phyloP scores from a whole-genome alignment of 176 grass and related monocot species.

The Miscanthus lutarioriparius region DNA sequence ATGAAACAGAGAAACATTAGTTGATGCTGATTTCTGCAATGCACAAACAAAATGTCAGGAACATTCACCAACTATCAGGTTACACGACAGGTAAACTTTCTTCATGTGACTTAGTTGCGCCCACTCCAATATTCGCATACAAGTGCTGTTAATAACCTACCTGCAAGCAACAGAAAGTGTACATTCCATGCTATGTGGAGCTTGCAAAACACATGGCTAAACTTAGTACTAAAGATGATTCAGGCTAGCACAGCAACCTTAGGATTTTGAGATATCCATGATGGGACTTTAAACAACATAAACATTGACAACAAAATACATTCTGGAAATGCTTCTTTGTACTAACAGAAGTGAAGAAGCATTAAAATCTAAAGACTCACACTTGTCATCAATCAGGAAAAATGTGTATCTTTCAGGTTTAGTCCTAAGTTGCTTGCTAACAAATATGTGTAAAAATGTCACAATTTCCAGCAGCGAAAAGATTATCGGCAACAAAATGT shows the following conservation, averaged over 20 bases:
- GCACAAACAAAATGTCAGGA: constrained; percentile 10
- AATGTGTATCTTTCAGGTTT: constrained; percentile 1
- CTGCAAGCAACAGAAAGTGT: too few relatives aligned
- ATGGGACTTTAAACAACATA: background rate
- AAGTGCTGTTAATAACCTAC: constrained; percentile 73
- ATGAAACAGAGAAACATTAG: constrained; percentile 5
- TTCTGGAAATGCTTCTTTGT: constrained; percentile 10
- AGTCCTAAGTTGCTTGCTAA: background rate
- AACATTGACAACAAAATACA: background rate
- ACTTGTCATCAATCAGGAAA: background rate
- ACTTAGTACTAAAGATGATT: background rate
- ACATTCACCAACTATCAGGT: constrained; percentile 89
- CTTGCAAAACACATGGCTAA: background rate
- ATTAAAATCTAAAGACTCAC: constrained; percentile 2
- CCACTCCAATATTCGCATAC: constrained; percentile 94
- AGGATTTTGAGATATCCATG: constrained; percentile 6
- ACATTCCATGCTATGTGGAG: constrained; percentile 16
- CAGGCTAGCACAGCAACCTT: background rate
- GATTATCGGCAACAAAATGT: background rate
- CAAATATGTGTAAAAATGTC: background rate
- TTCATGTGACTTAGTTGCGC: constrained; percentile 81
- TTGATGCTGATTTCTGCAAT: constrained; percentile 1
- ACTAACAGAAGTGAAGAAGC: constrained; percentile 17
- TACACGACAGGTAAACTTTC: constrained; percentile 96
- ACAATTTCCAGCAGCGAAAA: background rate